Base-by-base conservation (phyloP, 2,329 filamentous ascomycete genomes). In the Endothia cerciana region DNA sequence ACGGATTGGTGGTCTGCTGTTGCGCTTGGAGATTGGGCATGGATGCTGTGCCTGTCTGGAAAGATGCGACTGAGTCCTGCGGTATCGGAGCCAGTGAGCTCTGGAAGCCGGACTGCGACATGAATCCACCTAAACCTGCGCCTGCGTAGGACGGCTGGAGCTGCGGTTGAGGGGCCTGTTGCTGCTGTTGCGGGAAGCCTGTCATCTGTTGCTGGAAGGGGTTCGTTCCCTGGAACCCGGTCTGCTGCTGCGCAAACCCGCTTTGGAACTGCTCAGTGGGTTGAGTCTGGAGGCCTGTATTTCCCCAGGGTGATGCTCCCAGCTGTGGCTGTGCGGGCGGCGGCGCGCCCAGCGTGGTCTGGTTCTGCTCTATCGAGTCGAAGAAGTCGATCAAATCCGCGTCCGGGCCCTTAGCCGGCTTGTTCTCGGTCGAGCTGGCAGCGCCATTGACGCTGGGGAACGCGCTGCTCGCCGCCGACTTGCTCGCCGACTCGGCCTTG, bases 341-440 rank as follows among this genome's bases (percentile, higher is more conserved):
- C 69, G 84, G 82, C 1, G 77, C 74, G 45, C 78, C 83, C 83
- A 92, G 86, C 1, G 89, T 83, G 61, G 91, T 91, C 76, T 95
- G 93, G 70, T 94, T 93, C 74, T 93, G 89, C 74, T 97, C 94
- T 73, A 69, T 97, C 6, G 93, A 94, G 74, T 90, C 94, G 76
- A 97, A 97, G 78, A 97, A 97, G 80, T 94, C 95, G 74, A 97
- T 98, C 68, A 96, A 83, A 80, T 96, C 91, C 36, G 89, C 88
- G 71, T 86, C 89, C 36, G 89, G 88, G 1, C 85, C 88, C 77
- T 90, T 93, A 43, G 79, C 64, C n/a, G 70, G 41, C 19, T 71
- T 62, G 64, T 70, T 69, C 38, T 71, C 67, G 64, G 73, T 71
- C 11, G 60, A 53, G 3, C 47, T 63, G 53, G 77, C 71, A 38